Evolutionary conservation across 768 basidiomycete genomes (phyloP), one percentile per base, ranked within the genome.

Genomic region (Hericium coralloides): DNA sequence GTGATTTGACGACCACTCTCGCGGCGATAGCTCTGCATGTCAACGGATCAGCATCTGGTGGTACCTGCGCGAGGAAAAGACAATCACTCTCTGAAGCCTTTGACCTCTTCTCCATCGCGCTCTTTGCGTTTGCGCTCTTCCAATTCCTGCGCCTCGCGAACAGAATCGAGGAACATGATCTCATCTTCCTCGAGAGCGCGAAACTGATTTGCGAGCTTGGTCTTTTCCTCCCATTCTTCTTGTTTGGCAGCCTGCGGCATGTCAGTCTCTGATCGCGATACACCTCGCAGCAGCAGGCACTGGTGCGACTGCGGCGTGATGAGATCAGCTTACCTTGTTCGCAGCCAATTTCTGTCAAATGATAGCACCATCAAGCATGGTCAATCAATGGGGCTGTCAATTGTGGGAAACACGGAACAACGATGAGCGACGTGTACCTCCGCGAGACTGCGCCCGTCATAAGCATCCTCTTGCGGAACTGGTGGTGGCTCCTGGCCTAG

Each of bases 161-260:
- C 75, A 17, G 88, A 87, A 66, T 92, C 91, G 31, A 93, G 79
- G 66, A 93, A 93, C 77, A 88, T 83, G 60, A 93, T 86, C 66
- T 93, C 91, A 71, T 93, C 91, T 68, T 92, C 91, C 66, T 93
- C 91, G 38, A 93, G 73, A 4, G 91, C 88, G 55, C 91, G 86
- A 64, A 92, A 93, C 66, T 93, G 91, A 66, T 92, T 92, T 54
- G 89, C 78, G 71, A 93, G 80, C 68, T 91, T 92, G 59, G 83
- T 89, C 68, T 88, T 88, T 69, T 91, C 88, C 67, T 93, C 91
- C 88, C 89, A 93, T 81, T 93, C 89, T 69, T 93, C 91, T 72
- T 93, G 89, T 69, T 92, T 92, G 61, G 89, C 89, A 65, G 85
- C 82, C 89, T 91, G 64, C 60, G 60, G 36, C 43, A 22, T n/a